Conservation (phyloP, 192 early-diverging fungal species). For the Coemansia sp. region DNA sequence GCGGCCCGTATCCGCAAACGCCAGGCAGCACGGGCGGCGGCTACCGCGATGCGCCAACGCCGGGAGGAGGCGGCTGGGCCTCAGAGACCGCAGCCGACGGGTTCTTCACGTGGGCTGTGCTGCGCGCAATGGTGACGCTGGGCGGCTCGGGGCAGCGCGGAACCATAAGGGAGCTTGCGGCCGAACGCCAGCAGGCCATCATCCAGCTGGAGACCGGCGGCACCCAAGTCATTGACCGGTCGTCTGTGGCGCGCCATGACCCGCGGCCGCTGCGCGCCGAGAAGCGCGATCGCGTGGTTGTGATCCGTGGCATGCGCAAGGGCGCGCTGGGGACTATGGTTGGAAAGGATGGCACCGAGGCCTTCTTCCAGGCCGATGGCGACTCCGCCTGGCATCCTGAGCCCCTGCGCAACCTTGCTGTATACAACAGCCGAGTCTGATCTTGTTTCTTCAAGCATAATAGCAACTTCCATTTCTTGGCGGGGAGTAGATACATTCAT, state of each 20-base stretch:
- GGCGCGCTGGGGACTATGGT: constrained; percentile 68
- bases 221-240: constrained; percentile 44
- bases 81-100: constrained; percentile 52
- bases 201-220: constrained; percentile 51
- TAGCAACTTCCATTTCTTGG: no score
- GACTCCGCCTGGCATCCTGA: constrained; percentile 38
- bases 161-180: constrained; percentile 56
- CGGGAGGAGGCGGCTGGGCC: constrained; percentile 45
- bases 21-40: constrained; percentile 17
- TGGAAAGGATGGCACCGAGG: constrained; percentile 74
- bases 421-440: constrained; percentile 26
- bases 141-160: constrained; percentile 51
- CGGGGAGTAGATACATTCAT: no score
- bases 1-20: constrained; percentile 31
- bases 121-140: constrained; percentile 42
- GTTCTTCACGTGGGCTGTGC: constrained; percentile 58
- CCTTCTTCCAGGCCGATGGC: constrained; percentile 69
- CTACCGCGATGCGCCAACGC: constrained; percentile 41
- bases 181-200: constrained; percentile 58
- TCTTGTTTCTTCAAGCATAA: background rate
- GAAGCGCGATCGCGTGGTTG: constrained; percentile 75
- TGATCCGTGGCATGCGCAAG: constrained; percentile 63
- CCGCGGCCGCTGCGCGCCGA: constrained; percentile 62
- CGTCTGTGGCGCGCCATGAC: constrained; percentile 27
- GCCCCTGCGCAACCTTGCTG: constrained; percentile 47